Evolutionary conservation across 2,329 filamentous ascomycete genomes (phyloP).

Genomic region (Fusarium beomiforme): DNA sequence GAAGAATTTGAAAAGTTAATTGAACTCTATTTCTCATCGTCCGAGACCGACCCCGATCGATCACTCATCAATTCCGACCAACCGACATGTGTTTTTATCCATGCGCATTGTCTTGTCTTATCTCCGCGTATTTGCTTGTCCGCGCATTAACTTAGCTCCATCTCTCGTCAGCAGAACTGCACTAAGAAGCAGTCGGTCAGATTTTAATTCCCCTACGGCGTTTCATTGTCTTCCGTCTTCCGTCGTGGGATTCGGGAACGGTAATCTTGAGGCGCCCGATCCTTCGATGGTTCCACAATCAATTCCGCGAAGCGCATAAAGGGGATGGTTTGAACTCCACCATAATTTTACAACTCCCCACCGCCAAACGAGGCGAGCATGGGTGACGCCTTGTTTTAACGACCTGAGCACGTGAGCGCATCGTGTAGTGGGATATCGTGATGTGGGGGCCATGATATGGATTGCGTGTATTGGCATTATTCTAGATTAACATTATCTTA

Average conservation of each 20-base stretch:
- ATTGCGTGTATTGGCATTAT: neutral
- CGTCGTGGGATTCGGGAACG: neutral
- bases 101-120: neutral
- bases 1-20: neutral
- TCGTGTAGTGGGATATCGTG: neutral
- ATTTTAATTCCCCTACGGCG: neutral
- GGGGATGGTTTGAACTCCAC: neutral
- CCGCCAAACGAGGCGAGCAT: neutral
- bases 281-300: neutral
- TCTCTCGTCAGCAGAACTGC: neutral
- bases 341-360: neutral
- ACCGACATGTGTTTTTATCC: no score
- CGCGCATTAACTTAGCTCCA: neutral
- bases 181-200: no score
- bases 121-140: neutral
- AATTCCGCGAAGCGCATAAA: neutral
- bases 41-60: neutral
- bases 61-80: no score
- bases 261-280: neutral
- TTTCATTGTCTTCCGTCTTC: neutral
- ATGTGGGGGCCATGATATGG: neutral
- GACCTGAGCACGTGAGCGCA: neutral
- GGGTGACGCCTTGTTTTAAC: neutral
- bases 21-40: neutral
- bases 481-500: slow-evolving; percentile 4